phyloP scores from a whole-genome alignment of 208 protist species.

The Sergeia podlipaevii region DNA sequence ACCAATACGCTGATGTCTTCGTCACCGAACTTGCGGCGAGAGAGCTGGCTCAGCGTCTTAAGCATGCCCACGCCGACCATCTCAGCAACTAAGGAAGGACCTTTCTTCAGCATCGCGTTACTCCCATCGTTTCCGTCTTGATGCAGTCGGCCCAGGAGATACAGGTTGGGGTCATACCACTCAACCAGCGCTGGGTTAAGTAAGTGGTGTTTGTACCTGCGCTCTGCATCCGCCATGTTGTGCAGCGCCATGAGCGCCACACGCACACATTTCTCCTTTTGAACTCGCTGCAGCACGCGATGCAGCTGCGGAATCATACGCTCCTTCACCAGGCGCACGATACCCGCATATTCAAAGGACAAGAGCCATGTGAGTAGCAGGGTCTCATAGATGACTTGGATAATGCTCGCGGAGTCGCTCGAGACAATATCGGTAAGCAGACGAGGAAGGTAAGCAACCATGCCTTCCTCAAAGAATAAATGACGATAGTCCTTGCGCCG shows the following conservation, averaged over 20 bases:
- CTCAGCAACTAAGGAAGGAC: conserved; percentile 75
- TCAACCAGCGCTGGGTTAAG: conserved; percentile 41
- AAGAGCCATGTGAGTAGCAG: conserved; percentile 78
- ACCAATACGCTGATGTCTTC: conserved; percentile 83
- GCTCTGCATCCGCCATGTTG: conserved; percentile 85
- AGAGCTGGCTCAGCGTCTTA: conserved; percentile 79
- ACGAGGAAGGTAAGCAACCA: conserved; percentile 62
- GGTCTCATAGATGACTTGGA: conserved; percentile 84
- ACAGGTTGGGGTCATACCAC: conserved; percentile 39
- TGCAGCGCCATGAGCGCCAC: conserved; percentile 82
- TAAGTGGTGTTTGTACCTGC: conserved; percentile 43
- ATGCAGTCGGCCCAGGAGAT: conserved; percentile 38
- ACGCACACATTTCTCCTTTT: conserved; percentile 92
- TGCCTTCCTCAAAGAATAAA: conserved; percentile 67
- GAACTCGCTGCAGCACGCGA: conserved; percentile 80
- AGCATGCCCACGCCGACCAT: conserved; percentile 92
- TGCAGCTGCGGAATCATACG: conserved; percentile 87
- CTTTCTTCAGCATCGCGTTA: conserved; percentile 20
- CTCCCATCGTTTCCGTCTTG: conserved; percentile 7
- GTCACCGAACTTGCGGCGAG: conserved; percentile 87
- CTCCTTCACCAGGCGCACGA: conserved; percentile 58
- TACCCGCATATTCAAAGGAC: conserved; percentile 81
- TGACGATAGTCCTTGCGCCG: conserved; percentile 64
- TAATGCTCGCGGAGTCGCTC: conserved; percentile 70
- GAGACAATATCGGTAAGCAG: conserved; percentile 81